These are phyloP conservation scores for Corynespora cassiicola DNA, from an alignment of 2,329 filamentous ascomycete species.

Conservation along the genomic window DNA sequence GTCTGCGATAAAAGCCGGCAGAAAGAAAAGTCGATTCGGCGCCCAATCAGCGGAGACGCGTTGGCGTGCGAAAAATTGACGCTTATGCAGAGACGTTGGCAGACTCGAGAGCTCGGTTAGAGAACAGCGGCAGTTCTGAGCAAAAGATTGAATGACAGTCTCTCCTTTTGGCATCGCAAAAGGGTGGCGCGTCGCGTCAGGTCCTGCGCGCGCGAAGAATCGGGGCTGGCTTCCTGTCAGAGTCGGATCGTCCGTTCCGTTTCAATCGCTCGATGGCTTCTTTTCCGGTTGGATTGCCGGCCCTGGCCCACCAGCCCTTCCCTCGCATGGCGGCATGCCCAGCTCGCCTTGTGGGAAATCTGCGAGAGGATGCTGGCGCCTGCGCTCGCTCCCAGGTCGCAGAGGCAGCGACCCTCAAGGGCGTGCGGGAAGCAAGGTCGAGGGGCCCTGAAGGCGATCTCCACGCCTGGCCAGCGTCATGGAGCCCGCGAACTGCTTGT, in stretches of 20 bases:
- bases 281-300: slow-evolving; percentile 13
- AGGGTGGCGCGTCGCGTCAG: too few relatives aligned
- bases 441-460: slow-evolving; percentile 44
- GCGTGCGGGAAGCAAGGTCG: slow-evolving; percentile 46
- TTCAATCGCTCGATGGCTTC: slow-evolving; percentile 13
- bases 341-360: slow-evolving; percentile 20
- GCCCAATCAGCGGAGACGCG: slow-evolving; percentile 33
- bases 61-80: slow-evolving; percentile 35
- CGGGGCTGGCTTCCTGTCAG: slow-evolving; percentile 19
- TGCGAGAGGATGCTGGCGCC: slow-evolving; percentile 22
- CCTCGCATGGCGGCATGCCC: slow-evolving; percentile 14
- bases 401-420: slow-evolving; percentile 37
- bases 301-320: slow-evolving; percentile 17
- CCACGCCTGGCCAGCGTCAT: slow-evolving; percentile 24
- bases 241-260: slow-evolving; percentile 24
- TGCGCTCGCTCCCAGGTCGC: slow-evolving; percentile 28
- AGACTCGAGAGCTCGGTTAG: slow-evolving; percentile 40
- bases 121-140: slow-evolving; percentile 39
- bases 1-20: slow-evolving; percentile 40
- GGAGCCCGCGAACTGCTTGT: slow-evolving; percentile 25
- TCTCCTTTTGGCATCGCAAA: slow-evolving; percentile 23
- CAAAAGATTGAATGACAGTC: slow-evolving; percentile 21
- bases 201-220: slow-evolving; percentile 23
- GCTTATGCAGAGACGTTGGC: slow-evolving; percentile 48
- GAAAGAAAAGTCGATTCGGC: slow-evolving; percentile 19